Evolutionary conservation across 2,329 filamentous ascomycete species (phyloP), one percentile per base, ranked within the genome.

Genomic region (Fusarium temperatum): DNA sequence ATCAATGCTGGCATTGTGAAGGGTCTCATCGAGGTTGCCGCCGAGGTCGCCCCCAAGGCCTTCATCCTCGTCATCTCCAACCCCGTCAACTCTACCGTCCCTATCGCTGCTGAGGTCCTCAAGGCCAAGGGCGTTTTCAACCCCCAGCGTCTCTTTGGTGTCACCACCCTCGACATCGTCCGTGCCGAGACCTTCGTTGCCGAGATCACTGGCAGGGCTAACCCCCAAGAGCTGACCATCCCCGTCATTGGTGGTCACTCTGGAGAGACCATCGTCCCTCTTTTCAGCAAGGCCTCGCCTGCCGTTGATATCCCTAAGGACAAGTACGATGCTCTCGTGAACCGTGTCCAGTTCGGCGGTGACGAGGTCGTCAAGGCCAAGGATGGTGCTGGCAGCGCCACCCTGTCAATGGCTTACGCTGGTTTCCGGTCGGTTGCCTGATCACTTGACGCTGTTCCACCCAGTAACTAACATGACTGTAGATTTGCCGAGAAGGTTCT

Each of bases 1-100:
- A 98, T 98, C 89, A 99, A 99, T 84, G 96, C 96, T 70, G 94
- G 95, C 80, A 99, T 99, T 82, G 96, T 99, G 82, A 94, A 96
- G 87, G 95, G 94, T 78, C 89, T 99, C 77, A 92, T 97, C 79
- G 93, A 97, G 88, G 92, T 93, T 60, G 91, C 94, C 79, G 95
- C 96, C 78, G 92, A 98, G 83, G 91, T 93, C 81, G 92, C 92
- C 83, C 96, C 96, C 82, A 97, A 98, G 84, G 96, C 96, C 63
- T 98, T 92, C 87, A 91, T 98, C 83, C 91, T 98, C 76, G 92
- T 99, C 87, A 99, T 99, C 85, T 98, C 96, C 81, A 99, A 99
- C 91, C 96, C 96, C 68, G 96, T 99, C 85, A 99, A 99, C 92
- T 98, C 95, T 60, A 99, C 96, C 66, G 96, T 99, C 66, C 96